phyloP scores from a whole-genome alignment of 2,329 filamentous ascomycete species.

The Samsoniella hepiali region DNA sequence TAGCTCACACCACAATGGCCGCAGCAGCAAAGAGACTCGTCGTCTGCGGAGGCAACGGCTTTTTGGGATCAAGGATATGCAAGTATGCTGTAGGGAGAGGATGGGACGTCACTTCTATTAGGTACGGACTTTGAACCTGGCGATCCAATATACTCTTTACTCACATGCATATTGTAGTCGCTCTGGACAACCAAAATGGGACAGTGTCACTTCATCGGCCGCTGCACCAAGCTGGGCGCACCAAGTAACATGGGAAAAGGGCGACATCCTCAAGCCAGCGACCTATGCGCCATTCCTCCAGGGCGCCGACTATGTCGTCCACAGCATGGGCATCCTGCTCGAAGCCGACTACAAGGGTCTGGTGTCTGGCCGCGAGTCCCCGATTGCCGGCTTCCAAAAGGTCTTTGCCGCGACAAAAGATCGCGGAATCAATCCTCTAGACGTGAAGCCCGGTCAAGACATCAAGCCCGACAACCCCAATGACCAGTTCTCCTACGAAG shows the following conservation, averaged over 20 bases:
- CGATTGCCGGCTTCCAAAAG: conserved; percentile 71
- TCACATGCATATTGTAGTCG: conserved; percentile 53
- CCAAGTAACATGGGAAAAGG: conserved; percentile 81
- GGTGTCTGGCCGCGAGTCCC: conserved; percentile 76
- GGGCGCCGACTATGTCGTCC: conserved; percentile 80
- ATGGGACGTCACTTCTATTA: conserved; percentile 91
- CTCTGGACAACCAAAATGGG: conserved; percentile 86
- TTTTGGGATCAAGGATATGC: conserved; percentile 85
- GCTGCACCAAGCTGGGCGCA: conserved; percentile 76
- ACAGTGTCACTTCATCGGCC: conserved; percentile 67
- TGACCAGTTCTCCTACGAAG: conserved; percentile 86
- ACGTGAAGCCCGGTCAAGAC: conserved; percentile 55
- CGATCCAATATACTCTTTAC: neutral
- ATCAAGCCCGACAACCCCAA: conserved; percentile 64
- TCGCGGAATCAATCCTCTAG: conserved; percentile 67
- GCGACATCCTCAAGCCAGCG: conserved; percentile 78
- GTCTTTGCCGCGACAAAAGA: conserved; percentile 69
- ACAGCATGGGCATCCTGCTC: conserved; percentile 92
- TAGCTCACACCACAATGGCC: conserved; percentile 38
- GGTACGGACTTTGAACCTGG: conserved; percentile 48
- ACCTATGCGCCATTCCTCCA: conserved; percentile 76
- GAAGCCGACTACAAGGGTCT: conserved; percentile 98
- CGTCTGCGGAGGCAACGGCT: conserved; percentile 91
- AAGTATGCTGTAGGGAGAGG: conserved; percentile 80
- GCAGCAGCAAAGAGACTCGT: conserved; percentile 72